phyloP scores from a whole-genome alignment of 2,329 filamentous ascomycete species.

The Exophiala viscosa region DNA sequence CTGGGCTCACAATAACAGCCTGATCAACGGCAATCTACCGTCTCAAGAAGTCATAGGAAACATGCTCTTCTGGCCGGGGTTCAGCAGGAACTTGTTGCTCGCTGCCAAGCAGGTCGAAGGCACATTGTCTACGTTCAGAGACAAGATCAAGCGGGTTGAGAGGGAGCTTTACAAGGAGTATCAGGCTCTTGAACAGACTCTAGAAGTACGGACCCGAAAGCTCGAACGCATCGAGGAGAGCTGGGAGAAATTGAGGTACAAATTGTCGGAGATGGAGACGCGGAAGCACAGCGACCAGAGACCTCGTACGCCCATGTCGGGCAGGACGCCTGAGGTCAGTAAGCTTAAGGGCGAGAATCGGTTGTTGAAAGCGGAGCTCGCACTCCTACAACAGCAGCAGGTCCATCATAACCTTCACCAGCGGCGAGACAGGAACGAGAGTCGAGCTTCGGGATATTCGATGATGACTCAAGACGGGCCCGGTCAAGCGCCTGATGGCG shows the following conservation, averaged over 20 bases:
- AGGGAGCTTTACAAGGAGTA: slow-evolving; percentile 89
- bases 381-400: slow-evolving; percentile 57
- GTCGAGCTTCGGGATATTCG: slow-evolving; percentile 24
- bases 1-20: slow-evolving; percentile 84
- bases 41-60: slow-evolving; percentile 81
- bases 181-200: slow-evolving; percentile 73
- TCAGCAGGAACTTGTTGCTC: slow-evolving; percentile 81
- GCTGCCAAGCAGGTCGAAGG: slow-evolving; percentile 84
- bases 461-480: slow-evolving; percentile 17
- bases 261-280: slow-evolving; percentile 25
- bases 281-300: slow-evolving; percentile 10
- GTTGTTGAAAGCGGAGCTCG: slow-evolving; percentile 57
- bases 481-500: slow-evolving; percentile 13
- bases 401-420: slow-evolving; percentile 22
- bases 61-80: slow-evolving; percentile 71
- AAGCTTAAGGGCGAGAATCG: slow-evolving; percentile 60
- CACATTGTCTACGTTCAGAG: slow-evolving; percentile 72
- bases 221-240: slow-evolving; percentile 82
- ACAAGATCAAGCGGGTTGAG: slow-evolving; percentile 79
- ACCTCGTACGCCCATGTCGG: slow-evolving; percentile 18
- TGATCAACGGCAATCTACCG: slow-evolving; percentile 83
- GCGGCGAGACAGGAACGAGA: slow-evolving; percentile 22
- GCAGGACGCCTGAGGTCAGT: slow-evolving; percentile 50
- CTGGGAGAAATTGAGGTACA: slow-evolving; percentile 57
- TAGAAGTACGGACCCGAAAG: slow-evolving; percentile 76